phyloP scores from a whole-genome alignment of 2,329 filamentous ascomycete genomes.

The Pseudocercospora cruenta region DNA sequence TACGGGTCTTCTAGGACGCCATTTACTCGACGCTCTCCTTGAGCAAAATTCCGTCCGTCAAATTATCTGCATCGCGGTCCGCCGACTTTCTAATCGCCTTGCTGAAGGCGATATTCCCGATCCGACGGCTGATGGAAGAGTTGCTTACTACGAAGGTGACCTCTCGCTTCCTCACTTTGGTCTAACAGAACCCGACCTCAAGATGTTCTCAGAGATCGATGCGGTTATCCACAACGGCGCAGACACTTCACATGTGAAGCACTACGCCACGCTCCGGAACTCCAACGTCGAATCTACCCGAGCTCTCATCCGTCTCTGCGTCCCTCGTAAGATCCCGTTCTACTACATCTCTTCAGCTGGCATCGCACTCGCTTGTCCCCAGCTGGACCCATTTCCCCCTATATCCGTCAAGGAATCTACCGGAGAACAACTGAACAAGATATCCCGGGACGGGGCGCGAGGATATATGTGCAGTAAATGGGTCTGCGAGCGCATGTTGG shows the following conservation, averaged over 20 bases:
- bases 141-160: background rate
- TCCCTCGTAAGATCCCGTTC: background rate
- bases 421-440: background rate
- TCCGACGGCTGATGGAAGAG: too few species aligned
- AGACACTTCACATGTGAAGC: slow-evolving; percentile 30
- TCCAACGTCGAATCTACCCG: slow-evolving; percentile 26
- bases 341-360: slow-evolving; percentile 5
- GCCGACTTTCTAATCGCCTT: too few species aligned
- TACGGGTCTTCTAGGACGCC: too few species aligned
- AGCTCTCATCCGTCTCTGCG: background rate
- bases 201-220: slow-evolving; percentile 41
- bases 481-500: slow-evolving; percentile 9
- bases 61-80: too few species aligned
- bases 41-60: too few species aligned
- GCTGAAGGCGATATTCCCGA: too few species aligned
- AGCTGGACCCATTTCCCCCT: too few species aligned
- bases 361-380: background rate
- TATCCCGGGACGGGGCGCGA: background rate
- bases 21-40: too few species aligned
- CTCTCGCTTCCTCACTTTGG: slow-evolving; percentile 37
- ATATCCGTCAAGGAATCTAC: background rate
- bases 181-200: slow-evolving; percentile 38
- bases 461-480: slow-evolving; percentile 12
- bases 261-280: slow-evolving; percentile 27
- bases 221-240: slow-evolving; percentile 33